These are phyloP conservation scores for Rutstroemia sp. DNA, from an alignment of 2,329 filamentous ascomycete species.

Conservation along the genomic window DNA sequence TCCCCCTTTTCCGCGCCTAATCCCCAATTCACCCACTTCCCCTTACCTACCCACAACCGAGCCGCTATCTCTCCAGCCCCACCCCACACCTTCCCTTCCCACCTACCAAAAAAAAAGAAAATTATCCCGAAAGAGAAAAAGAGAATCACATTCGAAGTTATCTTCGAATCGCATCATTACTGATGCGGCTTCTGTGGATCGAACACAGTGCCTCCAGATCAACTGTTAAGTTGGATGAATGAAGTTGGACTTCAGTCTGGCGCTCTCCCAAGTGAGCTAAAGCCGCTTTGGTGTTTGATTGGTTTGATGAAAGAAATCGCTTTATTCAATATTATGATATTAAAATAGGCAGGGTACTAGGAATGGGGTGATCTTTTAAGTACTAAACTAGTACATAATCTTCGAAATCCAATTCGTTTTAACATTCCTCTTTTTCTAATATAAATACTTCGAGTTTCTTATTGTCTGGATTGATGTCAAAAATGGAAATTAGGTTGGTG, in stretches of 20 bases:
- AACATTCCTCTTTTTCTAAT: too few relatives aligned
- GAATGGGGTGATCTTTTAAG: too few relatives aligned
- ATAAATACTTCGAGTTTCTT: too few relatives aligned
- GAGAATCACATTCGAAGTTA: not conserved
- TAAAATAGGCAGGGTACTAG: too few relatives aligned
- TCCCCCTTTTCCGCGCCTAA: too few relatives aligned
- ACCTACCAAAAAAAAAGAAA: not conserved
- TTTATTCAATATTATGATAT: not conserved
- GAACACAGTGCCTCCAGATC: conserved; percentile 7
- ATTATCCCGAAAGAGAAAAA: not conserved
- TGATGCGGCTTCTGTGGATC: conserved; percentile 9
- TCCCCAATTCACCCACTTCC: too few relatives aligned
- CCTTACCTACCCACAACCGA: too few relatives aligned
- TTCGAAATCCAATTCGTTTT: too few relatives aligned
- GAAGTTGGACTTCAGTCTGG: conserved; percentile 5
- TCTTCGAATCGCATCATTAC: not conserved
- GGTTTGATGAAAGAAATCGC: not conserved
- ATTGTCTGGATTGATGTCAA: too few relatives aligned
- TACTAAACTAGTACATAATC: too few relatives aligned
- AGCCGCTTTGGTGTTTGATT: not conserved
- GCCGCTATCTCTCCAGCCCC: too few relatives aligned
- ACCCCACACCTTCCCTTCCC: not conserved
- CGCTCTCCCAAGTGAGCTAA: conserved; percentile 9
- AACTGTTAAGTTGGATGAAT: not conserved
- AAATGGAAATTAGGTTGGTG: too few relatives aligned